Evolutionary conservation across 1,139 yeast genomes (phyloP).

Genomic region (Kodamaea arcana): DNA sequence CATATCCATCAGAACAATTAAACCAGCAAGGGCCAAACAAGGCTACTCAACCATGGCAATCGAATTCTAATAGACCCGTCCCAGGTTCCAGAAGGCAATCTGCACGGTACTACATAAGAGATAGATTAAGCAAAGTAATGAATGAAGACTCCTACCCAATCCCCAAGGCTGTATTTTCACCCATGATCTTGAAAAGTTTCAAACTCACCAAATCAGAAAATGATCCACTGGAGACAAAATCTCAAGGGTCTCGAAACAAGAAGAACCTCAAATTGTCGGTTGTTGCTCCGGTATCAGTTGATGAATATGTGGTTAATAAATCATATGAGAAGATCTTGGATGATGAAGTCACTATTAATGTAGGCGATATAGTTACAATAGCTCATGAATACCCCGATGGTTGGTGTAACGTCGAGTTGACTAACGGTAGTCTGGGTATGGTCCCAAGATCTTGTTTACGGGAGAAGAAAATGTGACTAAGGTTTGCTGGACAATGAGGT

Average conservation of each 20-base stretch:
- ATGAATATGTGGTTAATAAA: slow-evolving; percentile 19
- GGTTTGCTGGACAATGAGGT: no score
- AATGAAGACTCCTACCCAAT: slow-evolving; percentile 5
- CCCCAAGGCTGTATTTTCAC: slow-evolving; percentile 18
- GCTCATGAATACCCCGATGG: slow-evolving; percentile 33
- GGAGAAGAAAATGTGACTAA: no score
- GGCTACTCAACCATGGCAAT: no score
- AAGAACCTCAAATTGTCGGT: slow-evolving; percentile 3
- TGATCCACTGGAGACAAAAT: no score
- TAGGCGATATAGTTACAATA: slow-evolving; percentile 30
- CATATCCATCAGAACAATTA: not conserved
- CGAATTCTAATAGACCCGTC: no score
- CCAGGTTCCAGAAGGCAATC: slow-evolving; percentile 7
- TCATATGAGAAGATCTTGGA: slow-evolving; percentile 24
- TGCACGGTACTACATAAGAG: slow-evolving; percentile 13
- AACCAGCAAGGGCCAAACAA: no score
- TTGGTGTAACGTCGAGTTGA: slow-evolving; percentile 32
- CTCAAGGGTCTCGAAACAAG: slow-evolving; percentile 1
- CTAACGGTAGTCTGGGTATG: slow-evolving; percentile 23
- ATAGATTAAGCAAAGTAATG: slow-evolving; percentile 18
- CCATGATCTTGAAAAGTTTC: slow-evolving; percentile 33
- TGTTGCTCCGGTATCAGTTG: not conserved
- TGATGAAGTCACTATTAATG: slow-evolving; percentile 32
- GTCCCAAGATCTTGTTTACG: slow-evolving; percentile 33
- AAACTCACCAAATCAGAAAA: slow-evolving; percentile 13